A percentile compares a stretch with the other conserved stretches of the same genome.
phyloP scores from a whole-genome alignment of 805 yeast species.

The Cyberlindnera mississippiensis region DNA sequence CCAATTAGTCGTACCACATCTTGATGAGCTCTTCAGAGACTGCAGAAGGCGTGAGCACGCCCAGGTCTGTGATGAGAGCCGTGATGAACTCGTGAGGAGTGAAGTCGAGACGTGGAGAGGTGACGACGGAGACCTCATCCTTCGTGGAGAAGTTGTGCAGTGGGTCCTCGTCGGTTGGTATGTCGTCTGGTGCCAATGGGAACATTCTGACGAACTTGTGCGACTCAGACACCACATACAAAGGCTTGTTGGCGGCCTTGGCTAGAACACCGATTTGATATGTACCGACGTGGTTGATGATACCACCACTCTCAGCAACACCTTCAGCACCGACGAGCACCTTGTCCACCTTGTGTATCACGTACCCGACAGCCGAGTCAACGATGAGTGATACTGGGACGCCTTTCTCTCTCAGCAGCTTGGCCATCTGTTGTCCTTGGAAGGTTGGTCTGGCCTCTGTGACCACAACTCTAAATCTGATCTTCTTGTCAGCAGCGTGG shows the following conservation, averaged over 20 bases:
- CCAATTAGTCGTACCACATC: constrained; percentile 95
- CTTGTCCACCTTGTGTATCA: constrained; percentile 87
- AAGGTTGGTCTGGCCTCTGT: constrained; percentile 90
- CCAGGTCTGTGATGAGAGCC: constrained; percentile 92
- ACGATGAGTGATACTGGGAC: constrained; percentile 87
- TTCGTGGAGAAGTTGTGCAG: constrained; percentile 38
- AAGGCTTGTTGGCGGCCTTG: constrained; percentile 83
- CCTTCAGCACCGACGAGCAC: constrained; percentile 98
- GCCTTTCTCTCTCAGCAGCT: constrained; percentile 58
- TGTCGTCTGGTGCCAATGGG: constrained; percentile 89
- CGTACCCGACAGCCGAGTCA: constrained; percentile 91
- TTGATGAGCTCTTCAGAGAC: constrained; percentile 98
- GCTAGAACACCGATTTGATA: constrained; percentile 94
- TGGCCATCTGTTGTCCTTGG: constrained; percentile 71
- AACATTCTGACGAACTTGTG: constrained; percentile 96
- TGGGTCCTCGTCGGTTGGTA: constrained; percentile 56
- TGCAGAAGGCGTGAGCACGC: constrained; percentile 95
- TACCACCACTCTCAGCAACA: constrained; percentile 98
- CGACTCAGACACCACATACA: constrained; percentile 90
- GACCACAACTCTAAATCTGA: constrained; percentile 84
- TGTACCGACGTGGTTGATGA: constrained; percentile 91
- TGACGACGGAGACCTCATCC: constrained; percentile 33
- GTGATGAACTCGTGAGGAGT: constrained; percentile 96
- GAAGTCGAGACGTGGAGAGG: constrained; percentile 71
- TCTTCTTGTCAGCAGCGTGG: constrained; percentile 71